A percentile compares a stretch with the other conserved stretches of the same genome.
phyloP scores from a whole-genome alignment of 345 rosid genomes.

The Citrus mangshanensis region DNA sequence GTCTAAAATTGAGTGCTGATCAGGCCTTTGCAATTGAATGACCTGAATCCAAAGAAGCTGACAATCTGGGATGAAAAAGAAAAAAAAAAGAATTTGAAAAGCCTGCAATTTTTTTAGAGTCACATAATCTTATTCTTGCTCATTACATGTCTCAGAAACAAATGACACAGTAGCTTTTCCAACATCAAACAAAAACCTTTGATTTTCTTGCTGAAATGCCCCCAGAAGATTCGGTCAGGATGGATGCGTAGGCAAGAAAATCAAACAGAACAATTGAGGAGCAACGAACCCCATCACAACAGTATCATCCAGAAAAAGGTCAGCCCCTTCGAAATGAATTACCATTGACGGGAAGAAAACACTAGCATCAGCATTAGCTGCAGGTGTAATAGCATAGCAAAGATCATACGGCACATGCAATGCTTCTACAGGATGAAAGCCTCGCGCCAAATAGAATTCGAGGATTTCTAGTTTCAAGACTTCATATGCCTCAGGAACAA shows the following conservation, averaged over 20 bases:
- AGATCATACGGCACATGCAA: not conserved
- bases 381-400: not conserved
- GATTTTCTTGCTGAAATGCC: conserved; percentile 6
- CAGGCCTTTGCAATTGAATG: no score
- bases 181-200: conserved; percentile 4
- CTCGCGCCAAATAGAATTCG: no score
- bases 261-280: not conserved
- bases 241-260: not conserved
- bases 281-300: not conserved
- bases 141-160: not conserved
- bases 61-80: no score
- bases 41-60: no score
- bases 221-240: not conserved
- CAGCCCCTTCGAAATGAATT: not conserved
- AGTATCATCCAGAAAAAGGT: not conserved
- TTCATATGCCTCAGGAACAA: not conserved
- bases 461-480: not conserved
- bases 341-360: not conserved
- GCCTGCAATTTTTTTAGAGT: not conserved
- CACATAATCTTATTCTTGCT: not conserved
- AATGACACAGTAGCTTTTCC: not conserved
- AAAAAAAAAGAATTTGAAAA: no score
- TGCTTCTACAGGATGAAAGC: not conserved
- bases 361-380: not conserved
- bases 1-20: no score